These are phyloP conservation scores for Brassica rapa DNA, from an alignment of 345 rosid species.

Conservation along the genomic window DNA sequence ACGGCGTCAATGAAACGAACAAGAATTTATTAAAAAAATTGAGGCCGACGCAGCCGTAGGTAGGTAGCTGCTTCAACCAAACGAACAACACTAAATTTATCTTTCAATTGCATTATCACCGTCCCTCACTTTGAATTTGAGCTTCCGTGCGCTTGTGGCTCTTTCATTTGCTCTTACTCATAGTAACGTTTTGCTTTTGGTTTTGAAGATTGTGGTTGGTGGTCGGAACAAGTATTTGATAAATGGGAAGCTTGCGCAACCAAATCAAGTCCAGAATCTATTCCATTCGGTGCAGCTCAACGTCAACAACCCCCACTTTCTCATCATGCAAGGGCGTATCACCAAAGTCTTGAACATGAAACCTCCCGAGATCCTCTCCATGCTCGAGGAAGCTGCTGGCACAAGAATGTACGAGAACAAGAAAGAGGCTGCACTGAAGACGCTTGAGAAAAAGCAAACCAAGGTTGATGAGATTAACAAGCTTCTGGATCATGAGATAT, in stretches of 20 bases:
- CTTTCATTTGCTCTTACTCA: background rate
- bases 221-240: constrained; percentile 46
- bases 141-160: background rate
- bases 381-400: constrained; percentile 99
- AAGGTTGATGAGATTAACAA: constrained; percentile 95
- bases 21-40: too few species aligned
- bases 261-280: constrained; percentile 70
- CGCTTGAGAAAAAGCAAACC: constrained; percentile 91
- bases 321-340: constrained; percentile 99
- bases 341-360: constrained; percentile 97
- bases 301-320: constrained; percentile 97
- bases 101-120: too few species aligned
- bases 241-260: constrained; percentile 46
- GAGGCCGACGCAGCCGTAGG: too few species aligned
- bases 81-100: too few species aligned
- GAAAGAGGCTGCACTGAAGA: constrained; percentile 85
- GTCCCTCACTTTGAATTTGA: background rate
- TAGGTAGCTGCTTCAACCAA: too few species aligned
- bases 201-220: constrained; percentile 84
- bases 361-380: constrained; percentile 93
- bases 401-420: constrained; percentile 98
- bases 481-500: constrained; percentile 86
- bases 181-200: background rate
- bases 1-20: too few species aligned
- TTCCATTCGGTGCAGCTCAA: constrained; percentile 98